A percentile compares a stretch with the other conserved stretches of the same genome.
Evolutionary conservation across 306 rosid genomes (phyloP).

Genomic region (Castanospermum australe): DNA sequence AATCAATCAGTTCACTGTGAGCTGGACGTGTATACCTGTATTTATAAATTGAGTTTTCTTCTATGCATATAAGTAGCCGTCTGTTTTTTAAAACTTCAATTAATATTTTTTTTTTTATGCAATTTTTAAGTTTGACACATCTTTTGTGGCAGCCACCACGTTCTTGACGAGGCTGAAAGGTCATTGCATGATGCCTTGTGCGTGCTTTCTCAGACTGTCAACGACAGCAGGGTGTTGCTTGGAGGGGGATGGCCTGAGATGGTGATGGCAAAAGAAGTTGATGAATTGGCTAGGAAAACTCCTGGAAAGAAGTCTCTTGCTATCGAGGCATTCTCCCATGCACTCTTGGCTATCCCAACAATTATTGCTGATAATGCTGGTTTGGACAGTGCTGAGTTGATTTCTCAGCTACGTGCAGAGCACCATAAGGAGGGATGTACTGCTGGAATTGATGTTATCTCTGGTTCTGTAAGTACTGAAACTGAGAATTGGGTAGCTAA

Average conservation of each 20-base stretch:
- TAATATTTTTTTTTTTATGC: neutral
- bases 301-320: conserved; percentile 98
- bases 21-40: neutral
- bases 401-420: conserved; percentile 94
- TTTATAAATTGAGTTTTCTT: neutral
- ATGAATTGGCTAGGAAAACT: conserved; percentile 85
- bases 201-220: conserved; percentile 91
- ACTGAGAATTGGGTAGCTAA: neutral
- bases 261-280: conserved; percentile 92
- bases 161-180: conserved; percentile 97
- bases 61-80: neutral
- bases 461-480: conserved; percentile 78
- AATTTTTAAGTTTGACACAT: conserved; percentile 2
- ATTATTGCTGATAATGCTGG: conserved; percentile 98
- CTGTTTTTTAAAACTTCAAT: neutral
- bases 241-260: conserved; percentile 99
- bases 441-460: conserved; percentile 90
- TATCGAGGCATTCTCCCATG: conserved; percentile 90
- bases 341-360: conserved; percentile 86
- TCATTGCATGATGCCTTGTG: conserved; percentile 97
- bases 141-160: conserved; percentile 76
- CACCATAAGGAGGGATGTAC: conserved; percentile 85
- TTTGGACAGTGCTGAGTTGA: conserved; percentile 93
- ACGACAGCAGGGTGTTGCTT: conserved; percentile 89
- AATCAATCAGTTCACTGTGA: neutral